Evolutionary conservation across 176 grass and related monocot species (phyloP), one percentile per base, ranked within the genome.

Genomic region (Cenchrus americanus): DNA sequence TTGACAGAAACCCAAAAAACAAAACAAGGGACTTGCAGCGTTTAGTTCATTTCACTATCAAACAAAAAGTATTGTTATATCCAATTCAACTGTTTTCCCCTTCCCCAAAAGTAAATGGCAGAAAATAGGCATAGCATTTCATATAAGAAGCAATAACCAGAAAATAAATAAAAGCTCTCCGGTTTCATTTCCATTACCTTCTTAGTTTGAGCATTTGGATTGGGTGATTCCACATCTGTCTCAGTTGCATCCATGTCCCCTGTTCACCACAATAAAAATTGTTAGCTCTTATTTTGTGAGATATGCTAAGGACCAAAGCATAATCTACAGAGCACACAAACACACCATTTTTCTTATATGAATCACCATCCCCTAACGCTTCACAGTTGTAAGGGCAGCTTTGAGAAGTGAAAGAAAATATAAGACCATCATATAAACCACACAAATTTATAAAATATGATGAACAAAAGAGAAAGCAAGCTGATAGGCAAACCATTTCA

Each of bases 311-410:
- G 24, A 22, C 18, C 40, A 44, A 10, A 69, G 42, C 9, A 32
- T 8, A 44, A 44, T n/a, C 17, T 8, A 44, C 15, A 44, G 66
- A 43, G 40, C 6, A 8, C 7, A 37, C 26, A 30, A 14, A 80
- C 77, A 19, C 46, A 80, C 77, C 77, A 4, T 64, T 52, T 79
- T 62, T 62, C 34, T 62, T 65, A 51, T 52, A 49, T 34, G 19
- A 32, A 8, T 34, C 6, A 13, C 12, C 11, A 27, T 79, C 77
- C 26, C 24, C 60, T 24, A 46, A 49, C 26, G 7, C 7, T 67
- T 12, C 26, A 67, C 24, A 66, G 3, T 37, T 30, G 23, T 80
- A 80, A 1, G 62, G 77, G 47, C 47, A 21, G 26, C 77, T 80
- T 66, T 12, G 21, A 80, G 5, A 80, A 40, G 62, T 6, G 11